Base-by-base conservation (phyloP, 106 monocot species). In the Gastrodia elata region DNA sequence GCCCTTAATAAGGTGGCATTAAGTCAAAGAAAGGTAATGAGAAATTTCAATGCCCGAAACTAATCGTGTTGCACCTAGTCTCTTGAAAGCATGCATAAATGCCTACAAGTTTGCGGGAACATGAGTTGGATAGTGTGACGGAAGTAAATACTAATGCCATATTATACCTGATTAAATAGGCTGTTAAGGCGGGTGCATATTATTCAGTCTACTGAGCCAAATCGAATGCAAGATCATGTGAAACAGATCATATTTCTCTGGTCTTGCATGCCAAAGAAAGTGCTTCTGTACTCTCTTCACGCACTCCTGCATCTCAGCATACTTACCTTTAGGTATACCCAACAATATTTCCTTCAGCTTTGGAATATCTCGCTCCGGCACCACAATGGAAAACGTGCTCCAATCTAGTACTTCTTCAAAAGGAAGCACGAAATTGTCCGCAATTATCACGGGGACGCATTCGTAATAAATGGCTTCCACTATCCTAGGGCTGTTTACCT, bases 221-320 rank as follows among this genome's bases (percentile, higher is more conserved):
- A 92, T 86, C 5, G 95, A 92, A 76, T 96, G 95, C 74, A 96
- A 75, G 68, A 96, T 87, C 95, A 96, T 96, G 74, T 97, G 84
- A 74, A 93, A 97, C 6, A 97, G 25, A 78, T 97, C 97, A 77
- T 93, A 90, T 65, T 85, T 92, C 20, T 81, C 46, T 26, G 97
- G 97, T 68, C 69, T 90, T 10, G 77, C 25, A 79, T 97, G 87
- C 97, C 92, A 97, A 18, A 93, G 34, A 70, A 97, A 97, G 74
- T 97, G 97, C 70, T 73, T 92, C 88, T 97, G 92, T 44, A 93
- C 34, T 70, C 75, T 88, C 68, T 77, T 79, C 6, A 92, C 84
- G 44, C 82, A 82, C 22, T 42, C 70, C 4, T 90, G 92, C 90
- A 97, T 75, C 11, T 65, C 71, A 20, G 90, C 30, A 73, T 97